Percentiles rank a stretch among this genome's conserved stretches.
Conservation (phyloP, 129 eudicot species). For the Pseudognaphalium luteoalbum region DNA sequence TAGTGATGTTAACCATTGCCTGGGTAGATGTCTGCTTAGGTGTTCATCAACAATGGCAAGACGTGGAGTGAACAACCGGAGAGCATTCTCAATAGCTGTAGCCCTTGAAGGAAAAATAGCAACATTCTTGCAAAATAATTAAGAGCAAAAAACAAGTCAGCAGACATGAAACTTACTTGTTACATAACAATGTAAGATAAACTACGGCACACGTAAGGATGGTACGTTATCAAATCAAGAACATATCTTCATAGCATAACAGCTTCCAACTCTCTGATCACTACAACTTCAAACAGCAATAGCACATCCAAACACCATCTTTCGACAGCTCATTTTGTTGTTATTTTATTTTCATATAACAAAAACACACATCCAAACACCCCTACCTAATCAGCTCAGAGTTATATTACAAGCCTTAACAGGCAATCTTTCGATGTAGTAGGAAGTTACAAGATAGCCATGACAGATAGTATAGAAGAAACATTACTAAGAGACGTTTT, state of each 20-base stretch:
- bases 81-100: constrained; percentile 86
- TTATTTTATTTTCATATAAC: constrained; percentile 1
- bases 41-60: constrained; percentile 98
- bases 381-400: not conserved
- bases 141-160: constrained; percentile 29
- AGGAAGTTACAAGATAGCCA: not conserved
- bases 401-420: constrained; percentile 10
- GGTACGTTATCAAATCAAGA: constrained; percentile 11
- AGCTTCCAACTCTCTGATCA: not conserved
- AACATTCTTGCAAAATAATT: constrained; percentile 59
- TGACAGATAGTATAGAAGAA: constrained; percentile 1
- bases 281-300: not conserved
- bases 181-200: constrained; percentile 14
- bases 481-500: not conserved
- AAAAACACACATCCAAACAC: constrained; percentile 3
- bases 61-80: constrained; percentile 82
- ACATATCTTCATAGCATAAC: constrained; percentile 4
- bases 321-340: not conserved
- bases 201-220: constrained; percentile 13
- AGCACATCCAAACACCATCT: not conserved
- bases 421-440: not conserved
- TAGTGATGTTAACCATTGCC: constrained; percentile 86
- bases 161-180: constrained; percentile 19
- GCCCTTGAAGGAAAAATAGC: constrained; percentile 96
- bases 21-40: constrained; percentile 70